Percentiles rank a stretch among this genome's conserved stretches.
phyloP scores from a whole-genome alignment of 345 rosid species.

The Citrus unshiu region DNA sequence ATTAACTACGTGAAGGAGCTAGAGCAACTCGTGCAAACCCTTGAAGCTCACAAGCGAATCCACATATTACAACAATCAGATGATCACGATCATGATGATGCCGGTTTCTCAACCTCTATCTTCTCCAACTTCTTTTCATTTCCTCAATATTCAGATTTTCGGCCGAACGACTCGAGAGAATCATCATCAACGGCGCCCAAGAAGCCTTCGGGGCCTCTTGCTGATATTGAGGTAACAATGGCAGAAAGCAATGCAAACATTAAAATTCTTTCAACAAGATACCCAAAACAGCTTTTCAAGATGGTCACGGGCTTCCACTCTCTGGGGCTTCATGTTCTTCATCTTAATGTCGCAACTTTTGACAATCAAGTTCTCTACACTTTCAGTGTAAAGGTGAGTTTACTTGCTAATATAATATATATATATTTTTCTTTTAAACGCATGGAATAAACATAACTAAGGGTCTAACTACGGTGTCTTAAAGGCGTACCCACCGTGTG shows the following conservation, averaged over 20 bases:
- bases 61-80: background rate
- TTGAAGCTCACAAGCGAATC: conserved; percentile 35
- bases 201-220: conserved; percentile 18
- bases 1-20: conserved; percentile 64
- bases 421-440: background rate
- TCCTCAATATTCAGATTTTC: conserved; percentile 47
- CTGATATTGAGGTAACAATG: conserved; percentile 66
- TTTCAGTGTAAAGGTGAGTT: conserved; percentile 54
- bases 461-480: too few species aligned
- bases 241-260: conserved; percentile 55
- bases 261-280: conserved; percentile 43
- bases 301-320: conserved; percentile 45
- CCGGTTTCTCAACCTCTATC: conserved; percentile 9
- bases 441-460: background rate
- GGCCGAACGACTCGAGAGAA: background rate
- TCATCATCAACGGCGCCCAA: conserved; percentile 5
- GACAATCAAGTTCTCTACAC: conserved; percentile 47
- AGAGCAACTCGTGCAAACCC: conserved; percentile 59
- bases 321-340: conserved; percentile 44
- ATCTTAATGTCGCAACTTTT: conserved; percentile 52
- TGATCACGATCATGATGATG: background rate
- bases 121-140: conserved; percentile 50
- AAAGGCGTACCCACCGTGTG: too few species aligned
- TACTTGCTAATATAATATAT: background rate
- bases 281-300: conserved; percentile 50